Evolutionary conservation across 495 filamentous ascomycete species (phyloP).

Genomic region (Margaritispora aquatica): DNA sequence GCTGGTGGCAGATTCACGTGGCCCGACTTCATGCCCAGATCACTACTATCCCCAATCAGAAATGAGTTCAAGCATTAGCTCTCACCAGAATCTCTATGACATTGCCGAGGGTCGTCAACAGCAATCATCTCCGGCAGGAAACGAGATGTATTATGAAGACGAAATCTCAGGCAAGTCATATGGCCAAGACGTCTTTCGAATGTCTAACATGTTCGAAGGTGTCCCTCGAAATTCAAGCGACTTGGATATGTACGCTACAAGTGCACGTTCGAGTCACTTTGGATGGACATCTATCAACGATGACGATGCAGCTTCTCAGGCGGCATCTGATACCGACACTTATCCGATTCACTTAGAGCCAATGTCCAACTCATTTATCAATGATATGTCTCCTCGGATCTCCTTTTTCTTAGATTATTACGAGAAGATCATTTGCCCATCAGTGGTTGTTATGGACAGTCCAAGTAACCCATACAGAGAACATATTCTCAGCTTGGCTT

Average conservation of each 20-base stretch:
- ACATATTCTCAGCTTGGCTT: constrained; percentile 73
- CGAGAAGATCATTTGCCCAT: constrained; percentile 83
- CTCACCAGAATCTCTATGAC: constrained; percentile 26
- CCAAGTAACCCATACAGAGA: constrained; percentile 79
- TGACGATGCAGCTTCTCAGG: constrained; percentile 20
- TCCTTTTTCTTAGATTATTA: constrained; percentile 69
- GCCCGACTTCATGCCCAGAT: constrained; percentile 43
- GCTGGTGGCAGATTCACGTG: constrained; percentile 42
- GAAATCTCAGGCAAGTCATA: constrained; percentile 36
- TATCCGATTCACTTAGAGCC: constrained; percentile 26
- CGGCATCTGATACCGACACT: constrained; percentile 16
- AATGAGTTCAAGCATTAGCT: constrained; percentile 28
- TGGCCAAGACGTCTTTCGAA: neutral
- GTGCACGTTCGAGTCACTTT: constrained; percentile 23
- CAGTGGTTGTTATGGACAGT: constrained; percentile 85
- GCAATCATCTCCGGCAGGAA: constrained; percentile 25
- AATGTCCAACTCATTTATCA: constrained; percentile 8
- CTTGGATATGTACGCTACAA: constrained; percentile 21
- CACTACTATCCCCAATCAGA: constrained; percentile 26
- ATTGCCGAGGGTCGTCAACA: constrained; percentile 25
- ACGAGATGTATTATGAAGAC: constrained; percentile 37
- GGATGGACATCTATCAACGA: constrained; percentile 24
- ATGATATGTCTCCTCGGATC: constrained; percentile 49
- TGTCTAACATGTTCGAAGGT: neutral
- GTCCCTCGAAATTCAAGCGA: constrained; percentile 10